A percentile compares a stretch with the other conserved stretches of the same genome.
Conservation (phyloP, 805 yeast species). For the Wickerhamiella australiensis region DNA sequence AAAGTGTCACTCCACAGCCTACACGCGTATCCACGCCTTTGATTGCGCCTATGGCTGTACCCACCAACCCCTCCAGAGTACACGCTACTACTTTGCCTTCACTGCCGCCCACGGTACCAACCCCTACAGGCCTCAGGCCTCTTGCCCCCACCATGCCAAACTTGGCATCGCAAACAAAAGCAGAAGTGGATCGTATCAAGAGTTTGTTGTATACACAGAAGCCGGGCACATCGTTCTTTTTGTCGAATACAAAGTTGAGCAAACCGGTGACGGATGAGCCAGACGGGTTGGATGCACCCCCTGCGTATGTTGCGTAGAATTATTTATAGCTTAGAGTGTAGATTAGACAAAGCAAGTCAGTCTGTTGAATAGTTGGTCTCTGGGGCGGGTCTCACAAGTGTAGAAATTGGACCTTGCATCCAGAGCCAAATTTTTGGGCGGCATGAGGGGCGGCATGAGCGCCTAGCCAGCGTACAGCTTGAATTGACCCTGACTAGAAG, state of each 20-base stretch:
- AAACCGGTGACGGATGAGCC: neutral
- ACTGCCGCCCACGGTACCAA: neutral
- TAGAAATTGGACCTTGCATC: too few species aligned
- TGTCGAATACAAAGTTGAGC: constrained; percentile 4
- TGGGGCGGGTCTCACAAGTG: too few species aligned
- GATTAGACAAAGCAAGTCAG: too few species aligned
- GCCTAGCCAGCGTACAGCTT: too few species aligned
- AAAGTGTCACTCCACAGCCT: neutral
- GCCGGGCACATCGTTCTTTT: constrained; percentile 1
- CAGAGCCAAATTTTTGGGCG: too few species aligned
- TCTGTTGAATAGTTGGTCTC: too few species aligned
- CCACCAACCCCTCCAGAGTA: neutral
- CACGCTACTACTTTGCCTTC: neutral
- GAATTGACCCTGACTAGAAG: too few species aligned
- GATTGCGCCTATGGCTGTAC: neutral
- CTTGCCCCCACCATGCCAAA: neutral
- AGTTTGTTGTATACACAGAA: neutral
- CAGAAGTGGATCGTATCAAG: constrained; percentile 10
- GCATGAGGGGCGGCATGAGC: too few species aligned
- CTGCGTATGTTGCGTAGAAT: neutral
- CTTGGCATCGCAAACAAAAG: constrained; percentile 5
- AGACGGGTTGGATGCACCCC: neutral
- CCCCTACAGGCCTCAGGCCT: neutral
- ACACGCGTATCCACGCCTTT: neutral
- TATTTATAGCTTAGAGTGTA: neutral